phyloP scores from a whole-genome alignment of 495 filamentous ascomycete species.

The Tetracladium marchalianum region DNA sequence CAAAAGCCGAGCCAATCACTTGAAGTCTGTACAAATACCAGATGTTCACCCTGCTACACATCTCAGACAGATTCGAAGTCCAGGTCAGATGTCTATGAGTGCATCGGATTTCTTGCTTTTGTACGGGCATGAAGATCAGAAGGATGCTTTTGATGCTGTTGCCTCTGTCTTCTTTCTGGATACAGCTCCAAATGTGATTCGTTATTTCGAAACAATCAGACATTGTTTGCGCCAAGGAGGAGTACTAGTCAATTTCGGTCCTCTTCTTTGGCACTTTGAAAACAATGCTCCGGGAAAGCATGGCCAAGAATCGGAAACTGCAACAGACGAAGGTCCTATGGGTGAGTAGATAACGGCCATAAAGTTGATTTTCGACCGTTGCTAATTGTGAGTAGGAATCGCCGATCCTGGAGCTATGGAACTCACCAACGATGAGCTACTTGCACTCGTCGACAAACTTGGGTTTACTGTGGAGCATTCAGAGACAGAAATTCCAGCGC shows the following conservation, averaged over 20 bases:
- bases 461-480: constrained; percentile 65
- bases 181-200: constrained; percentile 85
- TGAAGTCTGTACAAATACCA: constrained; percentile 59
- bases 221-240: constrained; percentile 72
- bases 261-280: constrained; percentile 85
- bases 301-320: constrained; percentile 11
- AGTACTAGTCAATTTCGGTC: constrained; percentile 81
- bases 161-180: constrained; percentile 92
- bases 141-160: constrained; percentile 65
- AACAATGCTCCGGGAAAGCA: constrained; percentile 37
- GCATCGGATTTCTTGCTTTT: constrained; percentile 73
- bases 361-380: background rate
- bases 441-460: constrained; percentile 59
- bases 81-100: constrained; percentile 72
- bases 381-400: constrained; percentile 35
- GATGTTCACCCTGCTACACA: constrained; percentile 59
- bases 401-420: constrained; percentile 79
- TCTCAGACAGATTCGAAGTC: constrained; percentile 7
- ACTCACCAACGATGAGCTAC: constrained; percentile 77
- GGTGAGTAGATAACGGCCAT: constrained; percentile 1
- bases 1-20: constrained; percentile 54
- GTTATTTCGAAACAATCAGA: constrained; percentile 73
- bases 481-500: constrained; percentile 44
- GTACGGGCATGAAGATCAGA: constrained; percentile 52
- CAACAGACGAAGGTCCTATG: background rate